Evolutionary conservation across 208 protist species (phyloP).

Genomic region (Sergeia podlipaevii): DNA sequence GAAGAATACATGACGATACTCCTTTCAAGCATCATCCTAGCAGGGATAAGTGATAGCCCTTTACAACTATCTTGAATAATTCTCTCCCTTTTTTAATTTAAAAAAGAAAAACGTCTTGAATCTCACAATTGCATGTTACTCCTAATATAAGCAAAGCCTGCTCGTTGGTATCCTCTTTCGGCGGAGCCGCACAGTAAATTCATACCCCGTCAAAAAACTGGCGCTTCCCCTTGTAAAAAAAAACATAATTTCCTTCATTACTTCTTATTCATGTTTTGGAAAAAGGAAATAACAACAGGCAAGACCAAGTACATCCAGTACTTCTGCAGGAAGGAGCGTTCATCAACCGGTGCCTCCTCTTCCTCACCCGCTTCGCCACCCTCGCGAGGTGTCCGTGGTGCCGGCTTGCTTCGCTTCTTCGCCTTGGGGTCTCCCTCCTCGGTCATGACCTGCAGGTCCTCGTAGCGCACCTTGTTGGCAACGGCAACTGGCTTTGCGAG

Average conservation of each 20-base stretch:
- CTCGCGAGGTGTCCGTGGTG: constrained; percentile 26
- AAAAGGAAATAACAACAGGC: constrained; percentile 53
- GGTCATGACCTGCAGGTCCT: constrained; percentile 45
- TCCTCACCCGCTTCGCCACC: constrained; percentile 55
- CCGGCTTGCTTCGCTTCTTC: constrained; percentile 20
- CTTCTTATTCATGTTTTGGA: constrained; percentile 43
- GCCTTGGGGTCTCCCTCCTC: constrained; percentile 4
- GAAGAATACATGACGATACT: too few species aligned
- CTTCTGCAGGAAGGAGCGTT: constrained; percentile 83
- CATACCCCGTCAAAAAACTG: too few species aligned
- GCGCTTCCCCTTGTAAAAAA: not conserved
- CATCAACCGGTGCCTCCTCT: constrained; percentile 63
- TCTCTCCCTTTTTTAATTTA: too few species aligned
- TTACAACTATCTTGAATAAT: constrained; percentile 3
- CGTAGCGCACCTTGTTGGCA: constrained; percentile 57
- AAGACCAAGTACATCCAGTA: constrained; percentile 86
- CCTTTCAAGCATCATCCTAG: too few species aligned
- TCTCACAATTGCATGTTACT: too few species aligned
- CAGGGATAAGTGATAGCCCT: constrained; percentile 17
- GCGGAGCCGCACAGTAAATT: too few species aligned
- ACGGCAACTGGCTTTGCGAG: constrained; percentile 34
- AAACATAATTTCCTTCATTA: constrained; percentile 3
- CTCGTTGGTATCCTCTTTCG: too few species aligned
- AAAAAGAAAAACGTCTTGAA: too few species aligned
- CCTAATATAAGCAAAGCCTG: too few species aligned